phyloP scores from a whole-genome alignment of 2,329 filamentous ascomycete species.

The Pezizomycotina sp. region DNA sequence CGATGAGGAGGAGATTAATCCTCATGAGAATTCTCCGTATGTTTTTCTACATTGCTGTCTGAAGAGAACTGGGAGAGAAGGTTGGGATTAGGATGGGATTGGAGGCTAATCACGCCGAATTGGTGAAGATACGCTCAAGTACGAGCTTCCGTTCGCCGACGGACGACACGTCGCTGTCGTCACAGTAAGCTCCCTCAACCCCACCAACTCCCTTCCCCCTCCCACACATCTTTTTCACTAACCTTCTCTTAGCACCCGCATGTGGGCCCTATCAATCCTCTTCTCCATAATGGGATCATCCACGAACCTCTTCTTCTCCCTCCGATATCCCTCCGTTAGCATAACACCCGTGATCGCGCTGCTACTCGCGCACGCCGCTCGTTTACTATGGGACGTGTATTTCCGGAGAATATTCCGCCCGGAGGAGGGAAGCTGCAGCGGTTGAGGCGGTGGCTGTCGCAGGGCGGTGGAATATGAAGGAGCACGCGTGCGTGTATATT shows the following conservation, averaged over 20 bases:
- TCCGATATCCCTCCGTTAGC: slow-evolving; percentile 77
- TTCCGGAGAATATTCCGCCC: slow-evolving; percentile 32
- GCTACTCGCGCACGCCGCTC: slow-evolving; percentile 68
- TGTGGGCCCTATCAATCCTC: slow-evolving; percentile 67
- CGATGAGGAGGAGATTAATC: slow-evolving; percentile 35
- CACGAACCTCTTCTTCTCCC: slow-evolving; percentile 74
- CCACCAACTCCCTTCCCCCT: neutral
- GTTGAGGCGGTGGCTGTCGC: slow-evolving; percentile 56
- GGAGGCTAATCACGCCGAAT: slow-evolving; percentile 4
- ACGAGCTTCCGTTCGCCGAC: slow-evolving; percentile 58
- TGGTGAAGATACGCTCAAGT: slow-evolving; percentile 48
- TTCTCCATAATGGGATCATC: slow-evolving; percentile 69
- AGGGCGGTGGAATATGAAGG: slow-evolving; percentile 79
- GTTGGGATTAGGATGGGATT: slow-evolving; percentile 27
- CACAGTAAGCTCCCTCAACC: slow-evolving; percentile 34
- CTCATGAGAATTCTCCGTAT: slow-evolving; percentile 49
- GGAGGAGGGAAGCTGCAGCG: slow-evolving; percentile 27
- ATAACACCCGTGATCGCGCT: slow-evolving; percentile 80
- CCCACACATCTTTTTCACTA: neutral
- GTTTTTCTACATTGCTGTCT: neutral
- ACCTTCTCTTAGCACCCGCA: slow-evolving; percentile 44
- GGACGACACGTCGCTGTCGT: slow-evolving; percentile 61
- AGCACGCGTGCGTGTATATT: slow-evolving; percentile 76
- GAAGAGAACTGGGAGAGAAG: neutral
- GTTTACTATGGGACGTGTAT: slow-evolving; percentile 58